phyloP scores from a whole-genome alignment of 2,329 filamentous ascomycete genomes.

The Penicillium sumatraense region DNA sequence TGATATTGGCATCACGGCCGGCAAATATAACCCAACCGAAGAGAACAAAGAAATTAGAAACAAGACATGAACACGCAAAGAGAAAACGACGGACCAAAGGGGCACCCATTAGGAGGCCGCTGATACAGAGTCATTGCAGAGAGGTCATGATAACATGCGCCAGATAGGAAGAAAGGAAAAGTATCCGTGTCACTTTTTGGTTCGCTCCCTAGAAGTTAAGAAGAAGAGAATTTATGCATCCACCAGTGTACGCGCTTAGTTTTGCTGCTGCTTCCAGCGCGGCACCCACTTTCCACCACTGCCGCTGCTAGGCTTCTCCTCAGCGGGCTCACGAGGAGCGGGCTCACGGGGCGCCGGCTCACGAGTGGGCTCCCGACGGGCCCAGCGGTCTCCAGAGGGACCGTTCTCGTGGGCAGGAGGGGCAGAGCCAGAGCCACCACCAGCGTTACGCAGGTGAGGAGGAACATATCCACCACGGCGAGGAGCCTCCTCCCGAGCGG shows the following conservation, averaged over 20 bases:
- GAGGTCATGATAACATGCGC: constrained; percentile 31
- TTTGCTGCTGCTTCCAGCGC: constrained; percentile 43
- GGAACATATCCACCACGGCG: constrained; percentile 46
- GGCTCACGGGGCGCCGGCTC: constrained; percentile 29
- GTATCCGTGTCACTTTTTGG: constrained; percentile 31
- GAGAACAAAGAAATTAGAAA: constrained; percentile 19
- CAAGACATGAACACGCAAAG: constrained; percentile 20
- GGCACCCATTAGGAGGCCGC: constrained; percentile 18
- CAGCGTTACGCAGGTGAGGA: constrained; percentile 43
- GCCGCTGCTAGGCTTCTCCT: constrained; percentile 31
- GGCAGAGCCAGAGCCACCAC: constrained; percentile 31
- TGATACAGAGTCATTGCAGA: constrained; percentile 33
- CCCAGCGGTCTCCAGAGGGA: constrained; percentile 36
- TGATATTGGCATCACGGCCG: constrained; percentile 25
- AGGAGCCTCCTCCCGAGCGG: constrained; percentile 36
- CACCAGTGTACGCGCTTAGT: constrained; percentile 28
- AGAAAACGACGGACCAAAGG: constrained; percentile 15
- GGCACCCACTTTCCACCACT: constrained; percentile 41
- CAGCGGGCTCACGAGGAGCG: constrained; percentile 26
- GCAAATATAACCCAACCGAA: constrained; percentile 14
- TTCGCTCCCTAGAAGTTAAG: constrained; percentile 23
- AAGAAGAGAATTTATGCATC: constrained; percentile 25
- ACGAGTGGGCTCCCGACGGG: constrained; percentile 33
- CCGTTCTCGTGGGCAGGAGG: constrained; percentile 27
- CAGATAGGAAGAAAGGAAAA: constrained; percentile 26